Conservation (phyloP, 495 filamentous ascomycete species). For the Letharia lupina region DNA sequence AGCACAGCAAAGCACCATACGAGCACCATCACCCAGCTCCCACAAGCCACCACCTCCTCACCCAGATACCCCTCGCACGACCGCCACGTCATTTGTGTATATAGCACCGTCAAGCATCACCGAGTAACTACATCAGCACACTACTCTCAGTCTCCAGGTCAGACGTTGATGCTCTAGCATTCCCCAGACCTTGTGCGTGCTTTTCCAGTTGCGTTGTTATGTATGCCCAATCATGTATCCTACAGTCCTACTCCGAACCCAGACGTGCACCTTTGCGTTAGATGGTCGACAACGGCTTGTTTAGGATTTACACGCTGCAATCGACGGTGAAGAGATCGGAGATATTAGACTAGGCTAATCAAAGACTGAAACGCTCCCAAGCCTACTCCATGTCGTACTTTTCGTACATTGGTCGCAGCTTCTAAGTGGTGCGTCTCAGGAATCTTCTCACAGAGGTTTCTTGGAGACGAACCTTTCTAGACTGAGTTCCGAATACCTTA, state of each 20-base stretch:
- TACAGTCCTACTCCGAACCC: constrained; percentile 15
- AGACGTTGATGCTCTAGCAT: neutral
- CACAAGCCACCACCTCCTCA: constrained; percentile 10
- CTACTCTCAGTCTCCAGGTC: constrained; percentile 4
- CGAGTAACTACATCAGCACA: constrained; percentile 17
- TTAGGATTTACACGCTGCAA: constrained; percentile 2
- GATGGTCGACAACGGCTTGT: constrained; percentile 3
- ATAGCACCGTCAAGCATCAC: constrained; percentile 17
- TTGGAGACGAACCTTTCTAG: neutral
- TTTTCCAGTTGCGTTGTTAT: constrained; percentile 14
- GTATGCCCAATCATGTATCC: constrained; percentile 25
- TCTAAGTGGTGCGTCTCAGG: neutral
- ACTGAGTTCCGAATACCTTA: neutral
- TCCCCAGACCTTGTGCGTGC: constrained; percentile 1
- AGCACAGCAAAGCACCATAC: constrained; percentile 20
- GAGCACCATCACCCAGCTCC: constrained; percentile 17
- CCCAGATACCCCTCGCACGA: constrained; percentile 20
- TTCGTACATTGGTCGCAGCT: neutral
- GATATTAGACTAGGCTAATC: constrained; percentile 10
- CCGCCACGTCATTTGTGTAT: constrained; percentile 17
- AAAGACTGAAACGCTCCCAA: neutral
- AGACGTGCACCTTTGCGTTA: neutral
- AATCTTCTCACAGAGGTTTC: neutral
- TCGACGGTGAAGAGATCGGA: constrained; percentile 4
- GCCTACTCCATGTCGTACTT: neutral